These are phyloP conservation scores for Eucommia ulmoides DNA, from an alignment of 257 asterid genomes.

Conservation along the genomic window DNA sequence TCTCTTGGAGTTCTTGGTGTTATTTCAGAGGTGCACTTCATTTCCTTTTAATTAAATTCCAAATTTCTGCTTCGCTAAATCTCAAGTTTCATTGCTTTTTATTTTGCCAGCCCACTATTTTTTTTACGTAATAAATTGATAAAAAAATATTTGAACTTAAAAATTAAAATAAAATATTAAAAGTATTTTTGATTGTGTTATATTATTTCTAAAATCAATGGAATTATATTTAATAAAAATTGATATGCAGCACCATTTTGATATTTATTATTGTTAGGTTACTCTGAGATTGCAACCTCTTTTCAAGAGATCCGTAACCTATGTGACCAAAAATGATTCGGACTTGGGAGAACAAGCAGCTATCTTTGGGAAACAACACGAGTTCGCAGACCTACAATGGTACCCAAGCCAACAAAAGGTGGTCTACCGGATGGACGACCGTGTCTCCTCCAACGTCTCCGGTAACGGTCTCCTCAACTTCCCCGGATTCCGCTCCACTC, in stretches of 20 bases:
- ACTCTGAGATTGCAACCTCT: slow-evolving; percentile 11
- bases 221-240: too few species aligned
- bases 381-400: slow-evolving; percentile 19
- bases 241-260: too few species aligned
- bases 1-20: slow-evolving; percentile 29
- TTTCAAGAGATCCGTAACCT: slow-evolving; percentile 16
- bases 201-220: background rate
- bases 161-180: too few species aligned
- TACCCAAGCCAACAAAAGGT: slow-evolving; percentile 14
- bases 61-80: too few species aligned
- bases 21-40: slow-evolving; percentile 24
- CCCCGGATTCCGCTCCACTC: slow-evolving; percentile 10
- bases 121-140: background rate
- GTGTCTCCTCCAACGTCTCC: slow-evolving; percentile 4
- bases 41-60: too few species aligned
- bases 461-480: slow-evolving; percentile 17
- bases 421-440: slow-evolving; percentile 11
- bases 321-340: slow-evolving; percentile 9
- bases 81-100: background rate
- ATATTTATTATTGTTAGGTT: too few species aligned
- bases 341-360: slow-evolving; percentile 7
- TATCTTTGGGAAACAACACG: slow-evolving; percentile 13
- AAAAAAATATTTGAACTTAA: background rate
- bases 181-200: background rate
- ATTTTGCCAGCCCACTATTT: background rate